phyloP scores from a whole-genome alignment of 148 eudicot species.

The Rhododendron mucronatum region DNA sequence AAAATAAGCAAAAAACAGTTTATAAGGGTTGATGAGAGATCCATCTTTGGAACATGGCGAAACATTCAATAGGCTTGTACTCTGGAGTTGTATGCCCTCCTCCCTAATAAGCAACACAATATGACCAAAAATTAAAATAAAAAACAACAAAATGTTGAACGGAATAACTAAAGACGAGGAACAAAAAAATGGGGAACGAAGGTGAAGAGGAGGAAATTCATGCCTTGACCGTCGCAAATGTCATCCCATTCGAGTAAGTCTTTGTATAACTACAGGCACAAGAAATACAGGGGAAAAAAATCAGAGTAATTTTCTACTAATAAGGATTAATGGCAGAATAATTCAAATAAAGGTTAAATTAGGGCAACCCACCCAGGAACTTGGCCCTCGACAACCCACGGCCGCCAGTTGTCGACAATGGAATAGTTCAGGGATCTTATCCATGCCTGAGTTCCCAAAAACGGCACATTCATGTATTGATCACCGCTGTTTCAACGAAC shows the following conservation, averaged over 20 bases:
- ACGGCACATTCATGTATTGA: constrained; percentile 31
- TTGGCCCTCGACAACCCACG: constrained; percentile 32
- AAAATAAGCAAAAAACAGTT: background rate
- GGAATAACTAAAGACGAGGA: background rate
- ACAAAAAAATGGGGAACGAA: background rate
- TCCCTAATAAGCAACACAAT: background rate
- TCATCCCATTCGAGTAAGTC: constrained; percentile 28
- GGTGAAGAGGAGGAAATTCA: background rate
- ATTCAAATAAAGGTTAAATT: background rate
- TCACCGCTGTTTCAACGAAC: constrained; percentile 24
- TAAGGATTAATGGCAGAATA: background rate
- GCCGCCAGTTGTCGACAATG: constrained; percentile 30
- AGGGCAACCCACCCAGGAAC: constrained; percentile 26
- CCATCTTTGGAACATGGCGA: background rate
- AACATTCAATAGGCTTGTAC: background rate
- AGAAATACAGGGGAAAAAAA: background rate
- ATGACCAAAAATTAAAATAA: background rate
- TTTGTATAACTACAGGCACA: constrained; percentile 24
- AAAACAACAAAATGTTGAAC: background rate
- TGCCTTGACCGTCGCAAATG: constrained; percentile 38
- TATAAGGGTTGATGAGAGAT: background rate
- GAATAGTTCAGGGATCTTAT: constrained; percentile 6
- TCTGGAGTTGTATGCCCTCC: background rate
- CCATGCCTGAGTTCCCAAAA: constrained; percentile 23
- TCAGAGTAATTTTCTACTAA: background rate